Conservation (phyloP, 108 stramenopile genomes). For the Nitzschia sp. region DNA sequence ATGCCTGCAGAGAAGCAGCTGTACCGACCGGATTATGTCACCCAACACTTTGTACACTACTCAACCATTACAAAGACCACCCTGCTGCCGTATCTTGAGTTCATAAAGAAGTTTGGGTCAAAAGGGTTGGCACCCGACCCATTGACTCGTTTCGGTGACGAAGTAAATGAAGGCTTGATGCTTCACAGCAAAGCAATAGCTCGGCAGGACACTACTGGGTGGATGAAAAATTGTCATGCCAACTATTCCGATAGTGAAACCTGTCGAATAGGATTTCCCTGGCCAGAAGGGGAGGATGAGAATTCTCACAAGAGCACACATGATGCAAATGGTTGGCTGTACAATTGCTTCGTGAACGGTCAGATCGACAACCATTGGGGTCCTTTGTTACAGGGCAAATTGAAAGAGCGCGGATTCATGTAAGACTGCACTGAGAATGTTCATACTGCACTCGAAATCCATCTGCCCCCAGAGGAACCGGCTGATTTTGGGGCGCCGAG, state of each 20-base stretch:
- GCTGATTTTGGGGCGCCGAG: too few species aligned
- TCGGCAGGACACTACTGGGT: conserved; percentile 54
- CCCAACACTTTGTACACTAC: conserved; percentile 85
- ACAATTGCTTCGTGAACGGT: conserved; percentile 75
- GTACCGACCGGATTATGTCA: conserved; percentile 56
- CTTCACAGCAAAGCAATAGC: conserved; percentile 74
- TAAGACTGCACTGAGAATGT: background rate
- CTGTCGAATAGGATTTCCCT: conserved; percentile 67
- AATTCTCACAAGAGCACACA: conserved; percentile 12
- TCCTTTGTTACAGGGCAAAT: conserved; percentile 42
- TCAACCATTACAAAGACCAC: conserved; percentile 72
- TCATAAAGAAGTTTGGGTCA: conserved; percentile 31
- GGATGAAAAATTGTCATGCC: conserved; percentile 50
- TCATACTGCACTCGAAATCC: too few species aligned
- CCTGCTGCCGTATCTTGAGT: conserved; percentile 44
- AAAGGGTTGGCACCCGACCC: conserved; percentile 47
- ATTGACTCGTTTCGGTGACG: conserved; percentile 57
- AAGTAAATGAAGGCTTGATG: conserved; percentile 67
- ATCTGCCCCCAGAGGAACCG: too few species aligned
- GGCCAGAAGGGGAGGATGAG: conserved; percentile 35
- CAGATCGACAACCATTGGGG: conserved; percentile 65
- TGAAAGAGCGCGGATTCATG: conserved; percentile 21
- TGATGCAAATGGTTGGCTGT: conserved; percentile 53
- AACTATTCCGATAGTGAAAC: background rate
- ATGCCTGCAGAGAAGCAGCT: conserved; percentile 71